A percentile compares a stretch with the other conserved stretches of the same genome.
Conservation (phyloP, 805 yeast genomes). For the Yarrowia alimentaria region DNA sequence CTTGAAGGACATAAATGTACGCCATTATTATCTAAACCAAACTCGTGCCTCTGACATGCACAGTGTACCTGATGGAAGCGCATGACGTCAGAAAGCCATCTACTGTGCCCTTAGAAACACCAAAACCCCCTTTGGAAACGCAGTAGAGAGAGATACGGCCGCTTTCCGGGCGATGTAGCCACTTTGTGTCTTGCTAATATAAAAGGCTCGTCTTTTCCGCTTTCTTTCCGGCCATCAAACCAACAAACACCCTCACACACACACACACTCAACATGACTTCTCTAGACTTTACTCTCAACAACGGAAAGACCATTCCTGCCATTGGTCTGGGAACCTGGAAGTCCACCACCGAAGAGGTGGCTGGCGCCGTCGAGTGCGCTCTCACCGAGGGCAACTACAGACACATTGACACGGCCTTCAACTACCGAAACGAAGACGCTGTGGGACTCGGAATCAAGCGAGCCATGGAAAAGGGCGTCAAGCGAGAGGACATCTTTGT, state of each 20-base stretch:
- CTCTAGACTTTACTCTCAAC: constrained; percentile 45
- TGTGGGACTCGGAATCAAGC: constrained; percentile 56
- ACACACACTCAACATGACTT: constrained; percentile 4
- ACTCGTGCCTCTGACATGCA: background rate
- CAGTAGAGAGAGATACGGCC: too few relatives aligned
- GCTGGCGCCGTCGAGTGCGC: constrained; percentile 49
- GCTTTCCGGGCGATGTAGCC: too few relatives aligned
- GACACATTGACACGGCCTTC: constrained; percentile 75
- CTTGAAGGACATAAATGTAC: constrained; percentile 7
- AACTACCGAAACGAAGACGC: constrained; percentile 65
- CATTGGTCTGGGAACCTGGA: constrained; percentile 67
- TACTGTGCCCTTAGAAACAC: background rate
- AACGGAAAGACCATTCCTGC: constrained; percentile 66
- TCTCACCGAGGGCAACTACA: constrained; percentile 56
- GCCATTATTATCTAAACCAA: background rate
- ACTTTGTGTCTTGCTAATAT: background rate
- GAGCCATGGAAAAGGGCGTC: constrained; percentile 44
- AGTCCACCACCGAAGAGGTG: constrained; percentile 49
- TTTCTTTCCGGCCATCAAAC: background rate
- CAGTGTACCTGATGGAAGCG: too few relatives aligned
- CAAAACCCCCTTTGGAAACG: too few relatives aligned
- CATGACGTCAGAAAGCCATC: constrained; percentile 5
- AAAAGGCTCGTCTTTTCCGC: constrained; percentile 3
- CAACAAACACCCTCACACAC: background rate
- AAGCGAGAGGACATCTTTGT: constrained; percentile 56